Percentiles rank a stretch among this genome's conserved stretches.
Conservation (phyloP, 1,139 yeast species). For the Saccharomyces hybrid region DNA sequence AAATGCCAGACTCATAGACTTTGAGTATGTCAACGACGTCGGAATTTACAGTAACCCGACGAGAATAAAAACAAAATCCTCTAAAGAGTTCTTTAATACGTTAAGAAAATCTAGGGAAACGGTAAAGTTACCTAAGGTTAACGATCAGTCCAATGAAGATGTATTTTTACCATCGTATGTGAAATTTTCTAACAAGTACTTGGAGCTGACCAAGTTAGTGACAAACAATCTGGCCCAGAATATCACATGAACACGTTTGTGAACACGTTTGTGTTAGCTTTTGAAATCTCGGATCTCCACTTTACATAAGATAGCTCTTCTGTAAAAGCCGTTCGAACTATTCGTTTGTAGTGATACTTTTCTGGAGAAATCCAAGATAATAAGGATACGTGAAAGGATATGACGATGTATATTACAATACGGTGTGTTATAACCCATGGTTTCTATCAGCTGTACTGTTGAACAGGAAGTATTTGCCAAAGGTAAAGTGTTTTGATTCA, state of each 20-base stretch:
- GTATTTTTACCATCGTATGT: not conserved
- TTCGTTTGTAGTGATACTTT: not conserved
- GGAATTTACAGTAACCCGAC: conserved; percentile 16
- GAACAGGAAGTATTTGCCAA: not conserved
- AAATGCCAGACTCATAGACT: conserved; percentile 2
- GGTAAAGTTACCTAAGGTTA: conserved; percentile 3
- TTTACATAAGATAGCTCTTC: not conserved
- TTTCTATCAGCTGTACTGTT: not conserved
- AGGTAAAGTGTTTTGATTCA: not conserved
- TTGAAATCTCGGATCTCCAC: not conserved
- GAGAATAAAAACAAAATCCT: conserved; percentile 8
- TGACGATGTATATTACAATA: not conserved
- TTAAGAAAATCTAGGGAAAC: conserved; percentile 12
- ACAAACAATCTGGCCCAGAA: not conserved
- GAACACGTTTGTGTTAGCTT: not conserved
- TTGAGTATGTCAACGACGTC: conserved; percentile 22
- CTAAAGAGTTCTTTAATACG: conserved; percentile 17
- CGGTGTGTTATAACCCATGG: not conserved
- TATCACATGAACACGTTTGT: not conserved
- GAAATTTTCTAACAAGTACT: not conserved
- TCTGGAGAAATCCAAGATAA: not conserved
- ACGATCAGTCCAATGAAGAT: conserved; percentile 1
- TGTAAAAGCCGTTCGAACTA: not conserved
- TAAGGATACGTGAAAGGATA: not conserved
- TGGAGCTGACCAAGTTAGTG: not conserved